A percentile compares a stretch with the other conserved stretches of the same genome.
These are phyloP conservation scores for Termitomyces sp. DNA, from an alignment of 1,284 basidiomycete genomes.

Conservation along the genomic window DNA sequence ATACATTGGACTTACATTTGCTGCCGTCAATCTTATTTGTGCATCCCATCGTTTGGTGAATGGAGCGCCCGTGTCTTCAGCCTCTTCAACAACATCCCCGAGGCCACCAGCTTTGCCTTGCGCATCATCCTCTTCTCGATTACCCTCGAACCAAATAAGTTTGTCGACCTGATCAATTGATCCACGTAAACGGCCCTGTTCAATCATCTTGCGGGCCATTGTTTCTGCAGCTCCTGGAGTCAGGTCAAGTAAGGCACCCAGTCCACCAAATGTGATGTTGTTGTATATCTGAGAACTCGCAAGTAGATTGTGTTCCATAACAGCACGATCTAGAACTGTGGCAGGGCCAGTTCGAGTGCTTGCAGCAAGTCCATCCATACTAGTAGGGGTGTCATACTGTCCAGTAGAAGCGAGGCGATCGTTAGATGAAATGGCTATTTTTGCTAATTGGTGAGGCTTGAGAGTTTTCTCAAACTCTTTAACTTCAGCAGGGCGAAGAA, in stretches of 20 bases:
- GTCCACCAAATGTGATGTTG: conserved; percentile 87
- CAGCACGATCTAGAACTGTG: conserved; percentile 94
- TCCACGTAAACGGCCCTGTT: conserved; percentile 86
- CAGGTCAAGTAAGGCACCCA: conserved; percentile 81
- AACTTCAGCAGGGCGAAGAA: conserved; percentile 85
- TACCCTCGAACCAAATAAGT: conserved; percentile 86
- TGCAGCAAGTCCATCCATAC: conserved; percentile 44
- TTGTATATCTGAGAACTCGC: conserved; percentile 94
- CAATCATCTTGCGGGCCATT: conserved; percentile 95
- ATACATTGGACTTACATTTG: conserved; percentile 56
- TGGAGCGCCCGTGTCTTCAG: conserved; percentile 82
- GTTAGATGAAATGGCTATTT: conserved; percentile 77
- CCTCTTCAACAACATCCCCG: conserved; percentile 80
- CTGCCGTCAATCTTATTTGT: conserved; percentile 80
- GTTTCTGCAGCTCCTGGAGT: conserved; percentile 87
- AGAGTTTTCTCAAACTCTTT: conserved; percentile 86
- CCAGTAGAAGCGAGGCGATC: conserved; percentile 66
- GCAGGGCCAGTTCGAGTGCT: conserved; percentile 83
- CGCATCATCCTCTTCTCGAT: conserved; percentile 78
- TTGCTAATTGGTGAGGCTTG: conserved; percentile 89
- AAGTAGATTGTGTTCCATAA: conserved; percentile 97
- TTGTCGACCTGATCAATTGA: conserved; percentile 93
- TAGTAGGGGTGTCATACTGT: conserved; percentile 31
- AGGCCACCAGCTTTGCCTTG: conserved; percentile 90
- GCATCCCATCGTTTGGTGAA: conserved; percentile 91